phyloP scores from a whole-genome alignment of 371 early-diverging fungal species.

The Mucor circinelloides region DNA sequence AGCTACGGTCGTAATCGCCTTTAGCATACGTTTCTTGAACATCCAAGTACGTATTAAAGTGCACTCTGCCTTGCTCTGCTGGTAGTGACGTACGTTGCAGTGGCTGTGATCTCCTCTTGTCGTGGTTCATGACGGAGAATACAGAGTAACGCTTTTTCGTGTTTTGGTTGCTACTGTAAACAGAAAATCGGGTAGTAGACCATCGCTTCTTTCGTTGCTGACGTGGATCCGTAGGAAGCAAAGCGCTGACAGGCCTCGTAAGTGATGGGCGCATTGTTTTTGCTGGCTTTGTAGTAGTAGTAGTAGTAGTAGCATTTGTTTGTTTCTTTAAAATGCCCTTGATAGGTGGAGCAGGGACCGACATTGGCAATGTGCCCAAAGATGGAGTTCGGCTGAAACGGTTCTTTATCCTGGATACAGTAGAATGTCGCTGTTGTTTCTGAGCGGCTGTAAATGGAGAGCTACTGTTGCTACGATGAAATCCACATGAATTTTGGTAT shows the following conservation, averaged over 20 bases:
- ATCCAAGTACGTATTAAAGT: constrained; percentile 28
- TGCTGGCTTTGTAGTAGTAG: background rate
- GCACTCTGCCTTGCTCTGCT: constrained; percentile 1
- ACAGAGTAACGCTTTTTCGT: background rate
- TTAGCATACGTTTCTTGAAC: constrained; percentile 66
- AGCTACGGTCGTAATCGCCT: constrained; percentile 70
- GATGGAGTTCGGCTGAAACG: constrained; percentile 2
- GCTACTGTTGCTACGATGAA: background rate
- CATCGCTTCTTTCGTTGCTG: background rate
- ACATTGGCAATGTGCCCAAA: background rate
- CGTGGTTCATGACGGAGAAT: background rate
- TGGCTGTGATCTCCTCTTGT: background rate
- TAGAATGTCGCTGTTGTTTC: background rate
- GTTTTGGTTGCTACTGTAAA: background rate
- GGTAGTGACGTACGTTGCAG: background rate
- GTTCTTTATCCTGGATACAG: background rate
- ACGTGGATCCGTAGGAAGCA: background rate
- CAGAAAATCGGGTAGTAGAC: background rate
- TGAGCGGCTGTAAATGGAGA: background rate
- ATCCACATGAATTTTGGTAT: background rate
- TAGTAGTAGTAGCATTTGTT: background rate
- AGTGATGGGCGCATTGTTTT: background rate
- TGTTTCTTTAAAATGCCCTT: background rate
- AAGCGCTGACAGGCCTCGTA: background rate
- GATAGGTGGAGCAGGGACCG: background rate